Percentiles rank a stretch among this genome's conserved stretches.
phyloP scores from a whole-genome alignment of 495 filamentous ascomycete genomes.

The Trypethelium eluteriae region DNA sequence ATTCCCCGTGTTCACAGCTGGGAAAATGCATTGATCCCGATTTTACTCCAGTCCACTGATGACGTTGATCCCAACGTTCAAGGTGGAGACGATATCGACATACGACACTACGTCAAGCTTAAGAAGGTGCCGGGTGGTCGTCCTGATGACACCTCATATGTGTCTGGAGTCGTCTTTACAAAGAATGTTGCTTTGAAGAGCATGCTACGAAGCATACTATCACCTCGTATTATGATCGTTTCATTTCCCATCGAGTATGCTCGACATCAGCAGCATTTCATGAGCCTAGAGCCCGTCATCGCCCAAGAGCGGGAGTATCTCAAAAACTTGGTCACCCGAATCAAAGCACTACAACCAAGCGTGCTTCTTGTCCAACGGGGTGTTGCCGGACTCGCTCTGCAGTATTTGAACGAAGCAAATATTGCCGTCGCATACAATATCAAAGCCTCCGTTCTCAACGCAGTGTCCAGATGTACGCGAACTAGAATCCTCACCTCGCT shows the following conservation, averaged over 20 bases:
- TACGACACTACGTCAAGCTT: conserved; percentile 95
- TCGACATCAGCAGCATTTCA: conserved; percentile 90
- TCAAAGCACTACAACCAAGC: conserved; percentile 73
- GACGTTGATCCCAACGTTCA: conserved; percentile 91
- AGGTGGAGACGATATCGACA: conserved; percentile 87
- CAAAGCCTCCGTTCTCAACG: conserved; percentile 89
- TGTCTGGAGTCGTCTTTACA: conserved; percentile 92
- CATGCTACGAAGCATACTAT: conserved; percentile 79
- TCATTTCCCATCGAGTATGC: conserved; percentile 96
- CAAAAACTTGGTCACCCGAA: conserved; percentile 85
- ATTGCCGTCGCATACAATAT: conserved; percentile 94
- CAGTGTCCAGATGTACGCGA: conserved; percentile 83
- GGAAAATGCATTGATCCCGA: conserved; percentile 88
- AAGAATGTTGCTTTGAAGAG: conserved; percentile 94
- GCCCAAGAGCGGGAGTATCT: conserved; percentile 94
- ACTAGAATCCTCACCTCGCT: conserved; percentile 90
- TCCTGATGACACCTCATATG: conserved; percentile 85
- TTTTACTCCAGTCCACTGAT: conserved; percentile 83
- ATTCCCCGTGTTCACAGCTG: conserved; percentile 66
- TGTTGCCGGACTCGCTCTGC: conserved; percentile 82
- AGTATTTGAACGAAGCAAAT: conserved; percentile 75
- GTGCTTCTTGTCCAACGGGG: conserved; percentile 82
- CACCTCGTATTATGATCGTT: conserved; percentile 84
- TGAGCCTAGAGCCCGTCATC: conserved; percentile 96
- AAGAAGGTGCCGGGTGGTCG: conserved; percentile 89